These are phyloP conservation scores for Fusarium euwallaceae DNA, from an alignment of 2,329 filamentous ascomycete genomes.

Conservation along the genomic window DNA sequence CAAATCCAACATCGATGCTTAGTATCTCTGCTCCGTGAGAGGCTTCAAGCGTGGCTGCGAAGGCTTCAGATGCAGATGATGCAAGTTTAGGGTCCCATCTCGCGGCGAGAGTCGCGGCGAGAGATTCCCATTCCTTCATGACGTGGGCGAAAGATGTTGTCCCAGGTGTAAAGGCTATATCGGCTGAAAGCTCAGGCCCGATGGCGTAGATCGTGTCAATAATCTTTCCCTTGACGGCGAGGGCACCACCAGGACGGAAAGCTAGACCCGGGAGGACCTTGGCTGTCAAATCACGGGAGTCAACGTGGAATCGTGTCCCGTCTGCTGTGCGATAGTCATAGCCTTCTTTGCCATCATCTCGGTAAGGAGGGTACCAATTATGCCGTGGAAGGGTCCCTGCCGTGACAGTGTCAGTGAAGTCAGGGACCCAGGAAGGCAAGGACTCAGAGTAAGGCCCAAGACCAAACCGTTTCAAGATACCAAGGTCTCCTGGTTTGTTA, in stretches of 20 bases:
- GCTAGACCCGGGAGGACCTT: background rate
- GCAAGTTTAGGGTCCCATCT: background rate
- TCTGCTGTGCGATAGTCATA: background rate
- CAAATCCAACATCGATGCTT: background rate
- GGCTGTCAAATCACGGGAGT: fast-evolving
- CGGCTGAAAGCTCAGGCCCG: background rate
- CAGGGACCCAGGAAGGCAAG: constrained; percentile 27
- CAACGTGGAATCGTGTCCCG: background rate
- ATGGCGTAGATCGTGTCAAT: background rate
- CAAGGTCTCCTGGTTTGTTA: background rate
- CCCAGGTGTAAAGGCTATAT: background rate
- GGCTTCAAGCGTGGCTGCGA: constrained; percentile 7
- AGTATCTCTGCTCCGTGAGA: fast-evolving
- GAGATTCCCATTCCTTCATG: constrained; percentile 11
- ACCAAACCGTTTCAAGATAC: constrained; percentile 5
- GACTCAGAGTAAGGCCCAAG: background rate
- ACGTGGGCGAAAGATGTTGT: background rate
- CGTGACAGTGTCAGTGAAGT: background rate
- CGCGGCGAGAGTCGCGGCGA: background rate
- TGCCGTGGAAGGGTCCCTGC: background rate
- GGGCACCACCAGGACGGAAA: background rate
- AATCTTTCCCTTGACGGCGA: constrained; percentile 13
- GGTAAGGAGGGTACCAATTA: background rate
- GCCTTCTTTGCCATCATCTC: background rate
- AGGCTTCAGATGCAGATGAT: background rate